Evolutionary conservation across 2,329 filamentous ascomycete species (phyloP), one percentile per base, ranked within the genome.

Genomic region (Nemania diffusa): DNA sequence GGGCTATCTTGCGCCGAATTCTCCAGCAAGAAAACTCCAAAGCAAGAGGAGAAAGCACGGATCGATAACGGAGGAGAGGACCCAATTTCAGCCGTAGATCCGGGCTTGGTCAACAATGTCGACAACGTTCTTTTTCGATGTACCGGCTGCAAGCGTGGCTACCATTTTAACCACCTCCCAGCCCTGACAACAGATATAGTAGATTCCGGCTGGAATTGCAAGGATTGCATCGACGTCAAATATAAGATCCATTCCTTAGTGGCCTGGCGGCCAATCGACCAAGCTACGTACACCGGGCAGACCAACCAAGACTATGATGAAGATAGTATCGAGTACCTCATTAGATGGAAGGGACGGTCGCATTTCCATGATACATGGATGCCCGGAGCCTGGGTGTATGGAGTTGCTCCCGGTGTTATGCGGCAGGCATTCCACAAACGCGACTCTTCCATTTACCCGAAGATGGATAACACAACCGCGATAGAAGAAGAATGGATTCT

Each of bases 331-430:
- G 93, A 97, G 72, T 99, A 98, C 75, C 86, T 99, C 2, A 82
- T 99, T 73, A 97, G 96, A 77, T 98, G 94, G 93, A 89, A 91
- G 51, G 84, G 84, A 0, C 85, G 88, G 63, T 97, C 95, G 0
- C 97, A 97, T 75, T 91, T 90, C 69, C 90, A 92, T 71, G 93
- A 92, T 60, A 85, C 84, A 6, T 99, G 97, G 96, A 92, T 93
- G 85, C 89, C 93, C 9, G 96, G 95, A 13, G 85, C 91, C 17
- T 99, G 96, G 96, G 86, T 97, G 0, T 95, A 88, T 84, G 93
- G 94, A 5, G 84, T 91, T 9, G 87, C 88, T 17, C 81, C 85
- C 13, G 73, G 80, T 2, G 65, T 78, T 0, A 97, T 92, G 89
- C 89, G 93, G 17, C 88, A 84, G 9, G 84, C 93, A 0, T 99